These are phyloP conservation scores for Fusarium multiceps DNA, from an alignment of 2,329 filamentous ascomycete species.

Conservation along the genomic window DNA sequence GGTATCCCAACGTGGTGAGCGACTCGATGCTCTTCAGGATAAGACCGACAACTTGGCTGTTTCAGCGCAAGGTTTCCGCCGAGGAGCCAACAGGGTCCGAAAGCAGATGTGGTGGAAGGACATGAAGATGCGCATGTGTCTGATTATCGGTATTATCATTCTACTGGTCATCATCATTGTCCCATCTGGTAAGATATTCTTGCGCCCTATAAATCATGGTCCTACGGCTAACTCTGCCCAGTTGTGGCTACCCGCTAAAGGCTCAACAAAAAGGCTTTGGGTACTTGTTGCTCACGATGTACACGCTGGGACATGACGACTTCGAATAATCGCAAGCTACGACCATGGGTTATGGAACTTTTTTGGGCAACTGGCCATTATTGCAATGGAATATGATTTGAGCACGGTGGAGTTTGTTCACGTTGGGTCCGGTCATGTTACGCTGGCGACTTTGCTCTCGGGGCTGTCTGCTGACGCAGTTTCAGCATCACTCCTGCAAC, in stretches of 20 bases:
- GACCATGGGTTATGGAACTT: slow-evolving; percentile 46
- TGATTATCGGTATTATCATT: slow-evolving; percentile 90
- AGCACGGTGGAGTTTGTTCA: slow-evolving; percentile 54
- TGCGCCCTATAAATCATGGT: background rate
- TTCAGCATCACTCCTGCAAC: slow-evolving; percentile 36
- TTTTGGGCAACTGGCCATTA: slow-evolving; percentile 48
- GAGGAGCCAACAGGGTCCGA: slow-evolving; percentile 94
- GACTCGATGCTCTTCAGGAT: slow-evolving; percentile 87
- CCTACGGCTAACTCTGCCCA: slow-evolving; percentile 35
- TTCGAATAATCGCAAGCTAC: slow-evolving; percentile 46
- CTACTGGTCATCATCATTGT: slow-evolving; percentile 94
- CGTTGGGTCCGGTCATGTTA: slow-evolving; percentile 45
- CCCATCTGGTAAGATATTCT: slow-evolving; percentile 75
- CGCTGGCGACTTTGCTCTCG: slow-evolving; percentile 39
- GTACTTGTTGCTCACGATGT: slow-evolving; percentile 44
- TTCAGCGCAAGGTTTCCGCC: slow-evolving; percentile 94
- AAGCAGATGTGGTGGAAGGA: slow-evolving; percentile 99
- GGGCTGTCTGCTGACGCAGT: slow-evolving; percentile 30
- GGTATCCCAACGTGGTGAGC: slow-evolving; percentile 91
- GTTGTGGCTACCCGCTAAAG: slow-evolving; percentile 53
- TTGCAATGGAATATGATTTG: slow-evolving; percentile 48
- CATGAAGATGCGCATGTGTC: slow-evolving; percentile 99
- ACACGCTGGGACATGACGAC: slow-evolving; percentile 42
- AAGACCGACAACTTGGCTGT: slow-evolving; percentile 95
- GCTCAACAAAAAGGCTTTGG: slow-evolving; percentile 34